These are phyloP conservation scores for Paragyromitra xinjiangensis DNA, from an alignment of 495 filamentous ascomycete genomes.

Conservation along the genomic window DNA sequence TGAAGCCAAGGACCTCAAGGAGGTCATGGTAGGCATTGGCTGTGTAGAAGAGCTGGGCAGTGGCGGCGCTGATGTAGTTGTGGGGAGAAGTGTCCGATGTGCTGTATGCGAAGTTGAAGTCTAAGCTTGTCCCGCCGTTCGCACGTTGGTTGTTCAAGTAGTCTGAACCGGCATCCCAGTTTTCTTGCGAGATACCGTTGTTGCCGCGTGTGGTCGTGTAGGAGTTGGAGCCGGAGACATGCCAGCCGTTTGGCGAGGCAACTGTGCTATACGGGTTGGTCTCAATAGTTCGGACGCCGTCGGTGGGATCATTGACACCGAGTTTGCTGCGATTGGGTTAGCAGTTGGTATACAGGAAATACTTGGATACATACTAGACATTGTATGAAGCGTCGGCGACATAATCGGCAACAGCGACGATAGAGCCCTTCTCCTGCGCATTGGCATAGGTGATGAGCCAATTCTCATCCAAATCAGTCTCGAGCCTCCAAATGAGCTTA, in stretches of 20 bases:
- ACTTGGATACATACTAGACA: constrained; percentile 56
- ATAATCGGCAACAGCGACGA: constrained; percentile 63
- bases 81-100: constrained; percentile 56
- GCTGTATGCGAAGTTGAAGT: constrained; percentile 61
- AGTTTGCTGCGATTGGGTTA: constrained; percentile 56
- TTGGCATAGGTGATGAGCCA: constrained; percentile 65
- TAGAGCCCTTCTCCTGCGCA: constrained; percentile 59
- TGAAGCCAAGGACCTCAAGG: constrained; percentile 66
- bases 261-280: constrained; percentile 59
- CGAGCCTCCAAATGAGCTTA: constrained; percentile 63
- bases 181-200: constrained; percentile 63
- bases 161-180: constrained; percentile 58
- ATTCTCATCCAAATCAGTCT: constrained; percentile 64
- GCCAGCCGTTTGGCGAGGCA: constrained; percentile 62
- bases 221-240: constrained; percentile 58
- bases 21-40: constrained; percentile 66
- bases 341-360: neutral
- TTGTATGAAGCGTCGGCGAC: constrained; percentile 63
- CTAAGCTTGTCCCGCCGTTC: constrained; percentile 50
- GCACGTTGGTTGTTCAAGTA: constrained; percentile 62
- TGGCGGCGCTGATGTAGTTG: constrained; percentile 61
- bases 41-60: constrained; percentile 67
- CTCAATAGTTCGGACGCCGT: constrained; percentile 59
- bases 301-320: constrained; percentile 63
- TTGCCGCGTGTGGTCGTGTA: constrained; percentile 63